These are phyloP conservation scores for Phalaenopsis aphrodite DNA, from an alignment of 106 monocot genomes.

Conservation along the genomic window DNA sequence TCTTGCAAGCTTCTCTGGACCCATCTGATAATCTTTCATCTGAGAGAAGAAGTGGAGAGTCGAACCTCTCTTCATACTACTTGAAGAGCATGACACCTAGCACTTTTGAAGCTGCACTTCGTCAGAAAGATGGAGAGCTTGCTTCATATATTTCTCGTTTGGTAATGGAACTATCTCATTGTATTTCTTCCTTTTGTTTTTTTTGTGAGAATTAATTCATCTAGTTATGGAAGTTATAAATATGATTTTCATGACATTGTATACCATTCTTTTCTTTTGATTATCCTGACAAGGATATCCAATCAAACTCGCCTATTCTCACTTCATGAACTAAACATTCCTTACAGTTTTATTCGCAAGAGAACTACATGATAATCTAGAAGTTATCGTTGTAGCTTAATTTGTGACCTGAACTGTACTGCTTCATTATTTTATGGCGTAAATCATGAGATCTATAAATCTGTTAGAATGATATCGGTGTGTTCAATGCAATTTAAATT, in stretches of 20 bases:
- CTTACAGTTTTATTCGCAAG: neutral
- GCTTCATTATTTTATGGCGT: neutral
- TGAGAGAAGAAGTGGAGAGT: constrained; percentile 52
- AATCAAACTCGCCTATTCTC: neutral
- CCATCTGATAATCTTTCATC: constrained; percentile 39
- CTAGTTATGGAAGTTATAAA: neutral
- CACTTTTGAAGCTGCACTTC: constrained; percentile 84
- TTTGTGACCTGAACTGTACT: neutral
- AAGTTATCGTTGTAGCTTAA: neutral
- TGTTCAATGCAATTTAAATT: too few relatives aligned
- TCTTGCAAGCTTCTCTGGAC: constrained; percentile 73
- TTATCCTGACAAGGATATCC: neutral
- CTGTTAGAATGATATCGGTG: neutral
- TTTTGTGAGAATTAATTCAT: too few relatives aligned
- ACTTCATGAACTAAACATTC: neutral
- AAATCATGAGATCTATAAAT: neutral
- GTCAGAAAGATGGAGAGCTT: constrained; percentile 96
- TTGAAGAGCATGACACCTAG: constrained; percentile 94
- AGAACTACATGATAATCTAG: neutral
- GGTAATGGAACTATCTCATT: constrained; percentile 29
- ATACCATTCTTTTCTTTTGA: neutral
- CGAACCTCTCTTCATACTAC: constrained; percentile 58
- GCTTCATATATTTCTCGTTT: constrained; percentile 87
- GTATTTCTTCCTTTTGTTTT: neutral
- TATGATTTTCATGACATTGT: neutral